Evolutionary conservation across 805 yeast genomes (phyloP), one percentile per base, ranked within the genome.

Genomic region (Cyberlindnera suaveolens): DNA sequence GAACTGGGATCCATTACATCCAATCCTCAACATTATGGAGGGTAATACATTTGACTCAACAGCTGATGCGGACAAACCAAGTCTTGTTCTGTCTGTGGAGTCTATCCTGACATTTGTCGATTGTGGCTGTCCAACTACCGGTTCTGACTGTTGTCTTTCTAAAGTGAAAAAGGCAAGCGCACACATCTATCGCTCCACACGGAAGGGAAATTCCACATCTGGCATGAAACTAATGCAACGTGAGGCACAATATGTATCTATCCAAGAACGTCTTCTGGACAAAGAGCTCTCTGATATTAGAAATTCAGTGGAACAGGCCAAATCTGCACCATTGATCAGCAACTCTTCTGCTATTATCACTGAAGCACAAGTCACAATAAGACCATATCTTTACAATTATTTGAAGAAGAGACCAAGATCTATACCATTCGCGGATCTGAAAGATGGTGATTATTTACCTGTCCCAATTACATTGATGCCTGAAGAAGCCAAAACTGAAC

Each of bases 1-100:
- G 98, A 86, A 82, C 46, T 91, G 96, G 96, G 96, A 89, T 57
- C 58, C 63, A 3, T 49, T 66, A 15, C 96, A 89, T 58, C 96
- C 97, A 2, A 84, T 88, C 32, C 65, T 68, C 41, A 71, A 72
- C 49, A 67, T 74, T 20, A 61, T 66, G 20, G 66, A 73, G n/a
- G 60, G 65, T 26, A 49, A 63, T 54, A 56, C 64, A 31, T 77
- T 81, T 57, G 88, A 82, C 39, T 72, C 72, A 19, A 63, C 83
- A 23, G 52, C 67, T 6, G 78, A 77, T 35, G 64, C 67, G 1
- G 79, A 77, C 42, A 79, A 78, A 51, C 71, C 77, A 4, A 65
- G 71, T 15, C 56, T 85, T 37, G 75, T 84, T 2, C 71, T 78
- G 20, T 77, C 85, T 6, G 68, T 83, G 19, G 88, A 82, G 49